Evolutionary conservation across 2,329 filamentous ascomycete genomes (phyloP).

Genomic region (Macroventuria anomochaeta): DNA sequence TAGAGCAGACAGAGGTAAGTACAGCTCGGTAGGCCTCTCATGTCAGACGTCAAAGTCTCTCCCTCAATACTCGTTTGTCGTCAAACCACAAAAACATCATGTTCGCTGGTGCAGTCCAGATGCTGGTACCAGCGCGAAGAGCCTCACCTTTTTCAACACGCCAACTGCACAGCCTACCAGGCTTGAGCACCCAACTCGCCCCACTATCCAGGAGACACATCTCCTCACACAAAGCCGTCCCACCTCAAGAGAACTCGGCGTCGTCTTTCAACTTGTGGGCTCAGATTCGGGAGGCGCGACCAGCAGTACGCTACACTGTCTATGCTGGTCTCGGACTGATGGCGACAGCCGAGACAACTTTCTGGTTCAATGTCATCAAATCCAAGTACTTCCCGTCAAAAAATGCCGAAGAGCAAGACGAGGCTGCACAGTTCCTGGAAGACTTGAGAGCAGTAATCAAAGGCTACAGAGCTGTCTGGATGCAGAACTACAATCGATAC

Average conservation of each 20-base stretch:
- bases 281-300: constrained; percentile 21
- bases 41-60: background rate
- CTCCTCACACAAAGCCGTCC: background rate
- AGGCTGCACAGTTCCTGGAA: constrained; percentile 22
- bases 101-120: constrained; percentile 2
- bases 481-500: constrained; percentile 30
- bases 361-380: constrained; percentile 37
- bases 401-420: constrained; percentile 20
- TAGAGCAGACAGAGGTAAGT: constrained; percentile 9
- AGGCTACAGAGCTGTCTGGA: constrained; percentile 25
- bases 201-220: background rate
- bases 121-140: constrained; percentile 16
- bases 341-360: constrained; percentile 33
- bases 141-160: constrained; percentile 11
- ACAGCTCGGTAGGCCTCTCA: background rate
- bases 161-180: constrained; percentile 10
- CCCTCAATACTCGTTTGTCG: background rate
- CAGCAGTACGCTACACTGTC: constrained; percentile 33
- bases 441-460: constrained; percentile 11
- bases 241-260: background rate
- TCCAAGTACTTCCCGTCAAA: constrained; percentile 35
- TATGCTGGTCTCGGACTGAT: constrained; percentile 33
- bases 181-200: background rate
- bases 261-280: constrained; percentile 24
- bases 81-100: background rate